Evolutionary conservation across 192 early-diverging fungal species (phyloP), one percentile per base, ranked within the genome.

Genomic region (Glomus cerebriforme): DNA sequence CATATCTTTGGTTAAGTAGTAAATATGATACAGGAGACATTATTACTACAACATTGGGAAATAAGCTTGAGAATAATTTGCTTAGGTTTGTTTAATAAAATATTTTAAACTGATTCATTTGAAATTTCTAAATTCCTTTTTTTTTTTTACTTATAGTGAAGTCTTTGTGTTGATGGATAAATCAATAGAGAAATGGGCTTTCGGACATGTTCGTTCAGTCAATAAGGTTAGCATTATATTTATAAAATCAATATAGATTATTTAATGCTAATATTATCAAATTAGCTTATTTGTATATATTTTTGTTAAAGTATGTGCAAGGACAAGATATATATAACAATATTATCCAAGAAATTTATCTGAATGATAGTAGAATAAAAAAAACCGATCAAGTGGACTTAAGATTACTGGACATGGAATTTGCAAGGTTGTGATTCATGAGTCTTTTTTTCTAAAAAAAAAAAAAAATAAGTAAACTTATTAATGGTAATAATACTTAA

Each of bases 371-470:
- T 32, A 43, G 32, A 24, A 26, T 78, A 22, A 19, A 63, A 29
- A 49, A 78, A 10, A n/a, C 29, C 7, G 54, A 59, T 54, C 19
- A 34, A 12, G 19, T 68, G 9, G 77, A 59, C n/a, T n/a, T 75
- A 31, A 59, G 26, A 32, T 60, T 78, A 69, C 34, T 78, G 13
- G 77, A 78, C 31, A 69, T 78, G 0, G 77, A 69, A 59, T 65
- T 35, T 35, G n/a, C 63, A 67, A 58, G 49, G 77, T 78, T n/a
- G 43, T 35, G 37, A 70, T 3, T 45, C 10, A 43, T 10, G 15
- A 4, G 7, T 15, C 22, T 19, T 19, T 70, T 70, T 43, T 35
- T 68, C 3, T 17, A 26, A 7, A 32, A 32, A 8, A 29, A 59
- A 26, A 35, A 62, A 7, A 60, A 62, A 7, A 22, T 68, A 7